Conservation (phyloP, 2,329 filamentous ascomycete genomes). For the Fusarium acutatum region DNA sequence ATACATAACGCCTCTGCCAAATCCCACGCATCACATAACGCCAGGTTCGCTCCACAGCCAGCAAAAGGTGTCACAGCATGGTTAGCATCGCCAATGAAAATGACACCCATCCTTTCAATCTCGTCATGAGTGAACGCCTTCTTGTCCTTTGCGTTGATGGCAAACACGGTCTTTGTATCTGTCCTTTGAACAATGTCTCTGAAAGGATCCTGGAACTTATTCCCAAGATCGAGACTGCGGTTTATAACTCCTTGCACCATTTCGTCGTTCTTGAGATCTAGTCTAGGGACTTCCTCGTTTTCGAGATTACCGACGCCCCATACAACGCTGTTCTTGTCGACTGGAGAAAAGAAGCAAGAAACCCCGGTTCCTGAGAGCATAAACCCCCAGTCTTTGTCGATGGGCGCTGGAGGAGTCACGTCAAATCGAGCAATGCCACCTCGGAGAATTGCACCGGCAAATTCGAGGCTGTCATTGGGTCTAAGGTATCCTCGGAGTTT, state of each 20-base stretch:
- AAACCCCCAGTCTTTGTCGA: conserved; percentile 52
- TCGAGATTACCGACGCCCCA: conserved; percentile 54
- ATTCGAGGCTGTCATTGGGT: conserved; percentile 51
- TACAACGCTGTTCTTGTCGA: conserved; percentile 51
- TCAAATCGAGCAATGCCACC: conserved; percentile 51
- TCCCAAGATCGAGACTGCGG: conserved; percentile 45
- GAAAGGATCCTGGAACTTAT: conserved; percentile 51
- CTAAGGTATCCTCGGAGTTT: conserved; percentile 51
- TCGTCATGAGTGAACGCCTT: conserved; percentile 51
- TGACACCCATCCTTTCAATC: conserved; percentile 38
- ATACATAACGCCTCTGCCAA: conserved; percentile 52
- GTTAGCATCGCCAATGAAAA: conserved; percentile 61
- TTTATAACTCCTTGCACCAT: conserved; percentile 44
- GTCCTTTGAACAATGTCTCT: conserved; percentile 50
- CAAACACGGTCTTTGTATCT: conserved; percentile 48
- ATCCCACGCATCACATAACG: conserved; percentile 57
- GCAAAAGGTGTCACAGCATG: conserved; percentile 60
- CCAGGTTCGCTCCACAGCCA: conserved; percentile 59
- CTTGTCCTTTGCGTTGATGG: conserved; percentile 56
- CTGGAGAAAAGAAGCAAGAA: conserved; percentile 55
- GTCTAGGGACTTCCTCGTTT: conserved; percentile 9
- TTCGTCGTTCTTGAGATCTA: conserved; percentile 24
- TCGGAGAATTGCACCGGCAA: conserved; percentile 51
- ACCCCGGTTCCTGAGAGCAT: conserved; percentile 50
- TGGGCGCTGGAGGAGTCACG: conserved; percentile 43